Conservation (phyloP, 1,284 basidiomycete genomes). For the Earliella scabrosa region DNA sequence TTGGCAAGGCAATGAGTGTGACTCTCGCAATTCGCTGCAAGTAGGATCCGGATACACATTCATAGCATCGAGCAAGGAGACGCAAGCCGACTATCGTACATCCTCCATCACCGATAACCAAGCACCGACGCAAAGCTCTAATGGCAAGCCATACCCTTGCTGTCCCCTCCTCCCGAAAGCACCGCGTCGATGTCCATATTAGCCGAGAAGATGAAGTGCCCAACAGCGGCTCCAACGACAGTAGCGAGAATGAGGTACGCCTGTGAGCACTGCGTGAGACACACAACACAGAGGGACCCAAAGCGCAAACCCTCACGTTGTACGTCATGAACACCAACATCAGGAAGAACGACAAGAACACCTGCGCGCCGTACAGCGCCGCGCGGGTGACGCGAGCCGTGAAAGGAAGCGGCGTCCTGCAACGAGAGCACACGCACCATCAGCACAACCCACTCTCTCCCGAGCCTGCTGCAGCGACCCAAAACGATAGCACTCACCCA, state of each 20-base stretch:
- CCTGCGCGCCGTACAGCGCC: conserved; percentile 63
- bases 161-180: conserved; percentile 44
- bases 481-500: too few species aligned
- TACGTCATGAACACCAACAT: conserved; percentile 92
- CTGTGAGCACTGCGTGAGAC: conserved; percentile 41
- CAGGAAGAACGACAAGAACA: conserved; percentile 83
- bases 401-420: conserved; percentile 53
- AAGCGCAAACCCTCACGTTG: conserved; percentile 73
- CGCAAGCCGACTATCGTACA: conserved; percentile 18
- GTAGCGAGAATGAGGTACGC: conserved; percentile 79
- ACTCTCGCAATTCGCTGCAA: not conserved
- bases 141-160: conserved; percentile 66
- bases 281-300: conserved; percentile 21
- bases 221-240: conserved; percentile 70
- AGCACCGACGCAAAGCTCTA: conserved; percentile 25
- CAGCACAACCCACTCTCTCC: not conserved
- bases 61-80: not conserved
- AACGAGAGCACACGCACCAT: not conserved
- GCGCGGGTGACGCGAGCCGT: conserved; percentile 61
- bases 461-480: too few species aligned
- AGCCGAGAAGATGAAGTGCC: conserved; percentile 72
- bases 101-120: not conserved
- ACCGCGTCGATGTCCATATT: conserved; percentile 62
- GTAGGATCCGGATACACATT: not conserved
- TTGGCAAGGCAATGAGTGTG: too few species aligned